Base-by-base conservation (phyloP, 768 basidiomycete species). In the Phallus indusiatus region DNA sequence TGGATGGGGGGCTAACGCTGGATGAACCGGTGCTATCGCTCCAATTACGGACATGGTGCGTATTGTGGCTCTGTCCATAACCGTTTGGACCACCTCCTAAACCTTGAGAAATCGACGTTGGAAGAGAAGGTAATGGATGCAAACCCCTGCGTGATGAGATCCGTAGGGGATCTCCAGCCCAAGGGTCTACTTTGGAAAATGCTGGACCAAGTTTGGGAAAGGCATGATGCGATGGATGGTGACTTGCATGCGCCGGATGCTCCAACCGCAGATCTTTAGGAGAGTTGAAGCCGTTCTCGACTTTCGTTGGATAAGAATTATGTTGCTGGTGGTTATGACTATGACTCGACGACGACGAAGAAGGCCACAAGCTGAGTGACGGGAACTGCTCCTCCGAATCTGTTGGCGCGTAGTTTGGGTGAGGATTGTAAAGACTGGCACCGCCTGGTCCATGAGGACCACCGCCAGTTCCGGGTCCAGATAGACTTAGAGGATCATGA, bases 1-100 rank as follows among this genome's bases (percentile, higher is more conserved):
- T 56, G 4, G 55, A 56, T 21, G 55, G 34, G 12, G 57, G 34
- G 20, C 48, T 59, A 17, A 34, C 56, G 60, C 60, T 52, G 4
- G 42, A 42, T 20, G 53, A 60, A 36, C 35, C 53, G 18, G 57
- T 28, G 24, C 33, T 50, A 33, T 50, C 57, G 52, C 48, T 35
- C 57, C 28, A 59, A 33, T 56, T 47, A 10, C 42, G 18, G 11
- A 47, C 36, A 50, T 53, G 57, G 46, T 50, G 55, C 3, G 18
- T n/a, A 18, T 22, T 51, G 16, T 28, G 49, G 11, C 18, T 33
- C 33, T 34, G 33, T 24, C 52, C 59, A 42, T 42, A n/a, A 4
- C 42, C 42, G 4, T 14, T 12, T 42, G 42, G n/a, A 42, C 42
- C 42, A 14, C 42, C 42, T 10, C 42, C 42, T 42, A 42, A 42